A percentile compares a stretch with the other conserved stretches of the same genome.
phyloP scores from a whole-genome alignment of 768 basidiomycete species.

The Rhizopogon rudus region DNA sequence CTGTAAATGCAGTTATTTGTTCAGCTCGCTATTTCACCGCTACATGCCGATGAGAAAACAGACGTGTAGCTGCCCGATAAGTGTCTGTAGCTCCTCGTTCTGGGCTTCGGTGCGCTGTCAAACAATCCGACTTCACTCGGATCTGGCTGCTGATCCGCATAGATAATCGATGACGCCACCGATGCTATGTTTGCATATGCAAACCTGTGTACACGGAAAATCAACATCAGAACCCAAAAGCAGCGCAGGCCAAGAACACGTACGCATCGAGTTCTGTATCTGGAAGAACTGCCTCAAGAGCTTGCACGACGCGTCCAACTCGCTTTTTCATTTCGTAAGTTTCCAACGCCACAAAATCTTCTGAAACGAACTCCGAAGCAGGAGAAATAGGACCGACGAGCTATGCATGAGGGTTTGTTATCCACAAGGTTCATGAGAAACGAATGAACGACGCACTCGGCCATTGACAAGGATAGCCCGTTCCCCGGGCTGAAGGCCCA shows the following conservation, averaged over 20 bases:
- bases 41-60: constrained; percentile 11
- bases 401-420: constrained; percentile 32
- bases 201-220: constrained; percentile 32
- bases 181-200: constrained; percentile 57
- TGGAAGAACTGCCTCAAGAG: constrained; percentile 52
- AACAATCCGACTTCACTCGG: constrained; percentile 70
- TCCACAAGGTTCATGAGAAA: neutral
- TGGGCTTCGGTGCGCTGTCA: constrained; percentile 54
- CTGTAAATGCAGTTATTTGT: constrained; percentile 30
- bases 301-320: constrained; percentile 60
- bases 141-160: constrained; percentile 66
- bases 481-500: constrained; percentile 58
- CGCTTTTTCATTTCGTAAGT: constrained; percentile 72
- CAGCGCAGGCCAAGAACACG: constrained; percentile 12
- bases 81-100: constrained; percentile 55
- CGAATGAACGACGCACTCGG: constrained; percentile 47
- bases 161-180: constrained; percentile 66
- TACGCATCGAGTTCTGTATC: constrained; percentile 38
- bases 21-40: neutral
- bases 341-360: constrained; percentile 72
- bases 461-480: constrained; percentile 76
- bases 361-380: constrained; percentile 50
- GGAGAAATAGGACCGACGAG: constrained; percentile 66
- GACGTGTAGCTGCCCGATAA: constrained; percentile 65
- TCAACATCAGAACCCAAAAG: neutral